Evolutionary conservation across 1,139 yeast species (phyloP).

Genomic region (Suhomyces bribrorum): DNA sequence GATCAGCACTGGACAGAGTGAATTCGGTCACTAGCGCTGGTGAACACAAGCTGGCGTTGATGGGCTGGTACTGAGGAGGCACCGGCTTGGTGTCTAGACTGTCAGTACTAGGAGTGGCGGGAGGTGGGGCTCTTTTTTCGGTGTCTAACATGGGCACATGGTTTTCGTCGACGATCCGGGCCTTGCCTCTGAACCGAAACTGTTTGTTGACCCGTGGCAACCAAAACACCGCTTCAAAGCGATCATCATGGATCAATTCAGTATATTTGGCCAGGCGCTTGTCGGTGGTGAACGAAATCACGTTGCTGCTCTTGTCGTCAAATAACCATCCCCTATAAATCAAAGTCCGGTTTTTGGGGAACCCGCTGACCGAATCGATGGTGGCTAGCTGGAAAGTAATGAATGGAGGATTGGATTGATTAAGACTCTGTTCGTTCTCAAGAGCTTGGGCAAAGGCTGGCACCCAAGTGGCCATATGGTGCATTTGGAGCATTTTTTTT

Average conservation of each 20-base stretch:
- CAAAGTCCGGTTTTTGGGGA: conserved; percentile 69
- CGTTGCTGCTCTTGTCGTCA: conserved; percentile 65
- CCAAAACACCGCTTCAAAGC: conserved; percentile 77
- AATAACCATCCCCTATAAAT: conserved; percentile 76
- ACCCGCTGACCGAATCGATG: conserved; percentile 50
- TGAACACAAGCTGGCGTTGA: conserved; percentile 27
- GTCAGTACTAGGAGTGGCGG: neutral
- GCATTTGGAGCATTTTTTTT: conserved; percentile 26
- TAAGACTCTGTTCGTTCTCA: conserved; percentile 39
- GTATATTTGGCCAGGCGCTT: conserved; percentile 62
- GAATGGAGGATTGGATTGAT: conserved; percentile 43
- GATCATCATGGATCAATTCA: conserved; percentile 52
- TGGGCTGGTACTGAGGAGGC: conserved; percentile 14
- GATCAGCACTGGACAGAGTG: conserved; percentile 16
- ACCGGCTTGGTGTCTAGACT: conserved; percentile 10
- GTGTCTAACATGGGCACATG: conserved; percentile 37
- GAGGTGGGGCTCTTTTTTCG: conserved; percentile 17
- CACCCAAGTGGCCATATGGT: conserved; percentile 73
- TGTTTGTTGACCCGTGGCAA: conserved; percentile 63
- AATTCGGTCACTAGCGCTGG: conserved; percentile 22
- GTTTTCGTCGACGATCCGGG: conserved; percentile 45
- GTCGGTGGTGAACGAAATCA: conserved; percentile 72
- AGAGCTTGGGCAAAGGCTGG: conserved; percentile 57
- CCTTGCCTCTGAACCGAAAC: conserved; percentile 70
- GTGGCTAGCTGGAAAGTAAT: conserved; percentile 70